Base-by-base conservation (phyloP, 495 filamentous ascomycete species). In the Talaromyces thailandensis region DNA sequence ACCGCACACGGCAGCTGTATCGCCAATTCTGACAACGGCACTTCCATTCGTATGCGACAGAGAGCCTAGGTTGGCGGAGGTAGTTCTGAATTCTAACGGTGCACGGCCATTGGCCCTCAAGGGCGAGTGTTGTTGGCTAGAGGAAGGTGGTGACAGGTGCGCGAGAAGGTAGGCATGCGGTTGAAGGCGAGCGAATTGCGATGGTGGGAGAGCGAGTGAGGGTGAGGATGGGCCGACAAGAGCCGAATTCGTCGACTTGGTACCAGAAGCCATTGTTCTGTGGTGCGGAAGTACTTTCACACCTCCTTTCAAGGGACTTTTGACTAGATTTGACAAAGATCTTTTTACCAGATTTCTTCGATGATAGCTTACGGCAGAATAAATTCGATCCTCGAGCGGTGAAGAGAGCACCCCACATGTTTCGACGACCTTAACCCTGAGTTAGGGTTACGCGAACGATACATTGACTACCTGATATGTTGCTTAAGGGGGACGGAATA, bases 1-100 rank as follows among this genome's bases (percentile, higher is more conserved):
- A 51, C 94, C 94, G 72, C 92, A 96, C 21, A 98, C 90, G 6
- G 92, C 90, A 0, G 91, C 89, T 7, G 92, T 97, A 71, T 97
- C 91, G 43, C 95, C 94, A 26, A 85, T 75, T 31, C 95, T 83
- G 26, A 97, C 89, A 0, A 98, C 89, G 6, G 93, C 88, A 66
- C 88, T 92, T 51, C 94, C 94, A 70, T 93, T 85, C 55, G 90
- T 87, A 70, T 98, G 92, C 2, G 90, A 88, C 56, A 98, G 80
- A 4, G 89, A 90, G 58, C 86, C 84, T 4, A 86, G 87, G 72
- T 96, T 92, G 62, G 90, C 77, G 7, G 84, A 83, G 8, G 87
- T 83, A 23, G 81, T 71, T 40, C 94, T 88, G 40, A 88, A 85
- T 69, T 90, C 79, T 7, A 81, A 71, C 14, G 91, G 84, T 3